A percentile compares a stretch with the other conserved stretches of the same genome.
Conservation (phyloP, 1,139 yeast genomes). For the Blastobotrys aristatus region DNA sequence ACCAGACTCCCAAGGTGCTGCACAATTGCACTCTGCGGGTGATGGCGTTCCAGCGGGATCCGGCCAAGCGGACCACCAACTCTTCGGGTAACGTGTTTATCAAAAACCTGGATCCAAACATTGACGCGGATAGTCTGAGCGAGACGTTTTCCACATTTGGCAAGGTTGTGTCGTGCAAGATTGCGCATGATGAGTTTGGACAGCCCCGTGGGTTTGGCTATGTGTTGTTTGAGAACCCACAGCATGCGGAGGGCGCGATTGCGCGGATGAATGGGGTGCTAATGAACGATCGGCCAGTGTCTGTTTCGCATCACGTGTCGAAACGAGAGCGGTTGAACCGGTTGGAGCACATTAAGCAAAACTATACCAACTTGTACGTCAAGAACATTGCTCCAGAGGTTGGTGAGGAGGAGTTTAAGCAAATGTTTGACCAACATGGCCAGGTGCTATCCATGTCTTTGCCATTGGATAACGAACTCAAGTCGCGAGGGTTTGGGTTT, state of each 20-base stretch:
- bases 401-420: conserved; percentile 56
- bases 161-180: conserved; percentile 45
- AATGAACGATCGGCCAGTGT: conserved; percentile 82
- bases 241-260: conserved; percentile 70
- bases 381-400: conserved; percentile 69
- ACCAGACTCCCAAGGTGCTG: conserved; percentile 71
- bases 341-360: conserved; percentile 74
- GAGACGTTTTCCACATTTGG: conserved; percentile 75
- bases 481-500: conserved; percentile 85
- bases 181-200: conserved; percentile 51
- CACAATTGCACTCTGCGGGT: conserved; percentile 87
- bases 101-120: conserved; percentile 58
- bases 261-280: conserved; percentile 77
- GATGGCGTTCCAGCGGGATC: conserved; percentile 93
- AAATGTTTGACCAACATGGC: conserved; percentile 63
- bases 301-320: conserved; percentile 80
- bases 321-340: conserved; percentile 83
- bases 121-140: conserved; percentile 53
- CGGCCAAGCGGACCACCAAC: conserved; percentile 59
- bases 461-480: conserved; percentile 68
- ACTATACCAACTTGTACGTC: conserved; percentile 82
- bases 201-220: conserved; percentile 63
- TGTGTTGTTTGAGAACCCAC: conserved; percentile 55
- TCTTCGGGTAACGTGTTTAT: conserved; percentile 27
- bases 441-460: conserved; percentile 57